A percentile compares a stretch with the other conserved stretches of the same genome.
Conservation (phyloP, 257 asterid species). For the Solanum pennellii region DNA sequence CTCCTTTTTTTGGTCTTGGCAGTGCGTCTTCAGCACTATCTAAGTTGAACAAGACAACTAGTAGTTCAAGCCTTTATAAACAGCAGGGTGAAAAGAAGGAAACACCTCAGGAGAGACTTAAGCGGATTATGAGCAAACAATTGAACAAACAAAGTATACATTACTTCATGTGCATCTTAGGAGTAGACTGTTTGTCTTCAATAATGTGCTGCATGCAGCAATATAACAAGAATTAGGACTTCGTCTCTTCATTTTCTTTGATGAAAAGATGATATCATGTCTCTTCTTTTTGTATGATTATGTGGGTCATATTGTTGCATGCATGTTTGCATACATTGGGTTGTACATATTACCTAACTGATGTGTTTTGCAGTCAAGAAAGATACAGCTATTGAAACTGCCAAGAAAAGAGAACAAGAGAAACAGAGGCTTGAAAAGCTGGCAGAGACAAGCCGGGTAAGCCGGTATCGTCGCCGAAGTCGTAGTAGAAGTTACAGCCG, state of each 20-base stretch:
- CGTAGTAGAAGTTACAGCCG: slow-evolving; percentile 84
- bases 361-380: slow-evolving; percentile 58
- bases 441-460: slow-evolving; percentile 57
- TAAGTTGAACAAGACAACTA: slow-evolving; percentile 64
- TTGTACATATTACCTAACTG: slow-evolving; percentile 3
- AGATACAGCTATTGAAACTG: slow-evolving; percentile 83
- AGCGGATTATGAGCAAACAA: slow-evolving; percentile 95
- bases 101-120: slow-evolving; percentile 98
- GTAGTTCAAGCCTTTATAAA: slow-evolving; percentile 55
- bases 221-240: slow-evolving; percentile 9
- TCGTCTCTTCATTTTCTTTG: neutral
- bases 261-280: neutral
- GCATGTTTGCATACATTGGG: slow-evolving; percentile 4
- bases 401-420: slow-evolving; percentile 93
- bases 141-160: slow-evolving; percentile 90
- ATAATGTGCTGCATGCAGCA: slow-evolving; percentile 11
- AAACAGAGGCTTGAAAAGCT: slow-evolving; percentile 84
- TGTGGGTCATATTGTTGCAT: slow-evolving; percentile 3
- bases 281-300: neutral
- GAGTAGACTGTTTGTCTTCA: slow-evolving; percentile 24
- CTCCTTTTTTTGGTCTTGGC: slow-evolving; percentile 16
- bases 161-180: slow-evolving; percentile 26
- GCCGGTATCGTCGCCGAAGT: slow-evolving; percentile 55
- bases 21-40: slow-evolving; percentile 85
- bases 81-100: slow-evolving; percentile 94